Base-by-base conservation (phyloP, 192 early-diverging fungal species). In the Entophlyctis luteolus region DNA sequence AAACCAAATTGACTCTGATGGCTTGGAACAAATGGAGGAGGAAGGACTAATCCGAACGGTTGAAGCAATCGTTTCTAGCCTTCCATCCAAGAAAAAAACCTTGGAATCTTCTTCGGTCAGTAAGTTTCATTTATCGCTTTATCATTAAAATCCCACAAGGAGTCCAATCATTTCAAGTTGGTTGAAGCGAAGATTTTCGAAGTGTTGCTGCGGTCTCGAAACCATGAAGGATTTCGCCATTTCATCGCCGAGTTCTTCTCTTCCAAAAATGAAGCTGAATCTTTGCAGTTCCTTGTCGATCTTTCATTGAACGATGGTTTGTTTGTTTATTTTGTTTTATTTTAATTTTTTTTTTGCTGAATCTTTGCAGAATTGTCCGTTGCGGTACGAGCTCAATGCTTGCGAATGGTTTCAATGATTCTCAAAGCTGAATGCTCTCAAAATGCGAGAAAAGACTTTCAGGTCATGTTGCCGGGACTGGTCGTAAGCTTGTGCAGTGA, bases 401-500 rank as follows among this genome's bases (percentile, higher is more conserved):
- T 68, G 31, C 54, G 72, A 27, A 10, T 58, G 1, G 25, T 74
- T 49, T 47, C 47, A 16, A 33, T 63, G 28, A 8, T 63, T 22
- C 29, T 63, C 10, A 8, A 47, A 10, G 48, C 60, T 10, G 60
- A 63, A 20, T 29, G 22, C 2, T 20, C 45, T 14, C 33, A 32
- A 23, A 18, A 29, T 42, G n/a, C 20, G 22, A 20, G 35, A 32
- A 78, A 23, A n/a, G 82, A 84, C 55, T 84, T 63, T 55, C 82
- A 84, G 60, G 42, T 84, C 12, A 10, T 81, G 4, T 31, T 84
- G 0, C 93, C 95, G 5, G 72, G 83, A 0, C 62, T 97, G 22
- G 62, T 97, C 20, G 78, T 90, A 22, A 78, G 82, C 22, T 75
- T 97, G 27, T 70, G 63, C 10, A 81, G 89, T 70, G 62, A 65